Evolutionary conservation across 345 rosid genomes (phyloP).

Genomic region (Abelmoschus esculentus): DNA sequence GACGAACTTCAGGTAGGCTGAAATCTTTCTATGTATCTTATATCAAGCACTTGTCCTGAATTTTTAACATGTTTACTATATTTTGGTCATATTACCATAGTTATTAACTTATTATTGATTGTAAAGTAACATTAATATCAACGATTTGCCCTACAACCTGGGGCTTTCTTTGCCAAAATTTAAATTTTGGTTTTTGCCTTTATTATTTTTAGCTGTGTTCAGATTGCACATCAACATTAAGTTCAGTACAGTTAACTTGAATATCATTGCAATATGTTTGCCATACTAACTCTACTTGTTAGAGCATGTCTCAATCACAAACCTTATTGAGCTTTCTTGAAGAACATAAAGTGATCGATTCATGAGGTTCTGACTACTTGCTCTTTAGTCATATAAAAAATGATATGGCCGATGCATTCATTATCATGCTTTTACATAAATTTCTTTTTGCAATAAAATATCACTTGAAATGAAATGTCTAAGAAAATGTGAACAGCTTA

Average conservation of each 20-base stretch:
- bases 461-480: background rate
- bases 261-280: background rate
- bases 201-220: background rate
- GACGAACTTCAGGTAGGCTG: constrained; percentile 84
- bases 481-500: background rate
- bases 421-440: background rate
- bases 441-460: background rate
- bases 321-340: background rate
- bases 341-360: background rate
- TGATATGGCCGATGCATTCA: background rate
- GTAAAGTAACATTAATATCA: background rate
- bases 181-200: background rate
- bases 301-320: background rate
- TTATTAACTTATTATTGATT: background rate
- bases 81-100: background rate
- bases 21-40: background rate
- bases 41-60: background rate
- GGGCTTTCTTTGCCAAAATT: background rate
- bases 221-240: background rate
- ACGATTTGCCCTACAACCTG: background rate
- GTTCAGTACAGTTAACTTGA: background rate
- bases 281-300: background rate
- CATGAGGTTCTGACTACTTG: background rate
- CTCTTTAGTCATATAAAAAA: background rate
- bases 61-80: background rate